These are phyloP conservation scores for Exophiala oligosperma DNA, from an alignment of 2,329 filamentous ascomycete genomes.

Conservation along the genomic window DNA sequence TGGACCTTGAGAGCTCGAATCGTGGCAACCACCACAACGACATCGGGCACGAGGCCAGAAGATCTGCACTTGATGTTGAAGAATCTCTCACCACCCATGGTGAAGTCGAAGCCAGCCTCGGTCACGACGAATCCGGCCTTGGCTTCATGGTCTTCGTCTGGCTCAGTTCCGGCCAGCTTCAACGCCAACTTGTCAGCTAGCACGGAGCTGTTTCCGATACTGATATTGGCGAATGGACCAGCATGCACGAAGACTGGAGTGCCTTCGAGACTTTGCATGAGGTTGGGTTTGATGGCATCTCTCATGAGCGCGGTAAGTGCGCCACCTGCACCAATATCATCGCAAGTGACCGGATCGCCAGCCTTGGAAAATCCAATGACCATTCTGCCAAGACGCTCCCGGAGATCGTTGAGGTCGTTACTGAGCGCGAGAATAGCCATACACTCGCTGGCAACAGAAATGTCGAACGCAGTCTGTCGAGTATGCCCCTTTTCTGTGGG, in stretches of 20 bases:
- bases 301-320: slow-evolving; percentile 94
- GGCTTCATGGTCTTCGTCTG: slow-evolving; percentile 77
- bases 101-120: slow-evolving; percentile 98
- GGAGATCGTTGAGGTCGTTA: slow-evolving; percentile 82
- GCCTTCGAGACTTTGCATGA: slow-evolving; percentile 97
- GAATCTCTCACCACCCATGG: slow-evolving; percentile 98
- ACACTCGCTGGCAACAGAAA: slow-evolving; percentile 94
- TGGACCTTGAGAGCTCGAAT: slow-evolving; percentile 96
- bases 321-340: slow-evolving; percentile 90
- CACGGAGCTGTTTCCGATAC: slow-evolving; percentile 93
- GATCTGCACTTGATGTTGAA: slow-evolving; percentile 99
- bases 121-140: slow-evolving; percentile 94
- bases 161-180: slow-evolving; percentile 92
- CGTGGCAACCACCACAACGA: slow-evolving; percentile 92
- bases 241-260: slow-evolving; percentile 98
- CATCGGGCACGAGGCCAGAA: slow-evolving; percentile 87
- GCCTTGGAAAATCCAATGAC: slow-evolving; percentile 83
- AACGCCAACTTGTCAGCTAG: slow-evolving; percentile 92
- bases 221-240: slow-evolving; percentile 97
- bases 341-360: slow-evolving; percentile 91
- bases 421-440: slow-evolving; percentile 97
- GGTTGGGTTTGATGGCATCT: slow-evolving; percentile 97
- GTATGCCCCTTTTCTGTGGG: slow-evolving; percentile 86
- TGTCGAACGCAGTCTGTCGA: slow-evolving; percentile 92
- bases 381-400: slow-evolving; percentile 91